Conservation (phyloP, 2,329 filamentous ascomycete genomes). For the Calonectria crousiana region DNA sequence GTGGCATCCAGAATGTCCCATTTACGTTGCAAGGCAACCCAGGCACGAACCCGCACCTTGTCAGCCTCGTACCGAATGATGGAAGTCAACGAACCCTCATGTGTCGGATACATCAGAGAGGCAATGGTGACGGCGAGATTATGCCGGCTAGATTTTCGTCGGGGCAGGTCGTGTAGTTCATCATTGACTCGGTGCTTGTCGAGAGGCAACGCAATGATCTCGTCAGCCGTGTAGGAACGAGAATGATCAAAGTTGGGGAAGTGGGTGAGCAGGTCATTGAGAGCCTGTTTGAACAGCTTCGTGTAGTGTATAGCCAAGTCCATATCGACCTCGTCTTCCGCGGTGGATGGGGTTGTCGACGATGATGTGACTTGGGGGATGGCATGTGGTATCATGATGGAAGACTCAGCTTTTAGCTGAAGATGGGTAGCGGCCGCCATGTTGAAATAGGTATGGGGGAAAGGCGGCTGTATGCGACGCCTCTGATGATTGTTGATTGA, state of each 20-base stretch:
- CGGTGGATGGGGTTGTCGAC: neutral
- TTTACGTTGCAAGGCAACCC: conserved; percentile 51
- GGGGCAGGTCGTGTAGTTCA: conserved; percentile 48
- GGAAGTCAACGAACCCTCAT: conserved; percentile 50
- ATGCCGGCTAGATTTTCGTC: conserved; percentile 50
- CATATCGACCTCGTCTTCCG: conserved; percentile 34
- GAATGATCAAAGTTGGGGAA: conserved; percentile 46
- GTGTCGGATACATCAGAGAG: conserved; percentile 49
- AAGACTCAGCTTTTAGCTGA: conserved; percentile 36
- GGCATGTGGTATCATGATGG: conserved; percentile 28
- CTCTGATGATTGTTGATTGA: neutral
- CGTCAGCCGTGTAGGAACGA: conserved; percentile 48
- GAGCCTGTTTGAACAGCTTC: conserved; percentile 44
- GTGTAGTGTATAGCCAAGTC: conserved; percentile 46
- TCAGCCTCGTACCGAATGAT: conserved; percentile 54
- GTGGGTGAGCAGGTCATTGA: conserved; percentile 43
- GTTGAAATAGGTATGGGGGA: neutral
- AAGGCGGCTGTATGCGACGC: neutral
- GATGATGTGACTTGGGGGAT: neutral
- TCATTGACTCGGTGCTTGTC: conserved; percentile 46
- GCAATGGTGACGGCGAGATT: conserved; percentile 48
- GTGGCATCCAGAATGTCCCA: conserved; percentile 50
- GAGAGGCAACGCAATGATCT: conserved; percentile 51
- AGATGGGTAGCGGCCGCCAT: conserved; percentile 52
- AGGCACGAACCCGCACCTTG: conserved; percentile 51